Percentiles rank a stretch among this genome's conserved stretches.
phyloP scores from a whole-genome alignment of 371 early-diverging fungal species.

The Rhizopus stolonifer region DNA sequence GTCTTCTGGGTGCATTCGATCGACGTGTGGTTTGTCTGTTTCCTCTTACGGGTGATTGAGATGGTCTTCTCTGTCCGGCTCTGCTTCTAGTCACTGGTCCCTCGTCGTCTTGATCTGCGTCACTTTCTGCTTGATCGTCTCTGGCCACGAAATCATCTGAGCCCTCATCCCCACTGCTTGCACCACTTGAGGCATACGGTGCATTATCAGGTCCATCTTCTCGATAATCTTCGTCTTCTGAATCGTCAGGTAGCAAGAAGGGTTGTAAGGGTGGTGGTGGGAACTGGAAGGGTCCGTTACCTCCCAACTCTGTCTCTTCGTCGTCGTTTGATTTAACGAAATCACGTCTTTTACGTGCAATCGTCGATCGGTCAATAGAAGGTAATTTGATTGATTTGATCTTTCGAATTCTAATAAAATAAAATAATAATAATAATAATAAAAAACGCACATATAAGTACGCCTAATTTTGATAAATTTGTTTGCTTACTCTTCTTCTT shows the following conservation, averaged over 20 bases:
- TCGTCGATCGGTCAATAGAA: slow-evolving; percentile 45
- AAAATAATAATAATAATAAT: too few species aligned
- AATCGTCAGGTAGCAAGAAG: slow-evolving; percentile 51
- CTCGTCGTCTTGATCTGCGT: slow-evolving; percentile 30
- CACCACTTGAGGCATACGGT: slow-evolving; percentile 10
- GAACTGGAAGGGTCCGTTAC: slow-evolving; percentile 45
- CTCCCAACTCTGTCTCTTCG: slow-evolving; percentile 53
- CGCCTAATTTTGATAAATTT: not conserved
- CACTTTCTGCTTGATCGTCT: slow-evolving; percentile 22
- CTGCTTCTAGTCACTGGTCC: slow-evolving; percentile 39
- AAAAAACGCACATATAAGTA: not conserved
- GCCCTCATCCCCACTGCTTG: slow-evolving; percentile 24
- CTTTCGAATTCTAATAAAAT: slow-evolving; percentile 11
- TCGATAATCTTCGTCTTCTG: slow-evolving; percentile 63
- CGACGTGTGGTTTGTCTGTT: not conserved
- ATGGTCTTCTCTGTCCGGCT: slow-evolving; percentile 22
- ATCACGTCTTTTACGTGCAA: slow-evolving; percentile 41
- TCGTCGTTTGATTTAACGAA: slow-evolving; percentile 51
- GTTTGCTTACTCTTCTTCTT: slow-evolving; percentile 45
- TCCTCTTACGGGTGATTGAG: slow-evolving; percentile 6
- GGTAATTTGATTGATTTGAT: slow-evolving; percentile 29
- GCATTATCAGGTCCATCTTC: slow-evolving; percentile 24
- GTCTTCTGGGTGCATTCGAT: slow-evolving; percentile 4
- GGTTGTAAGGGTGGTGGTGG: slow-evolving; percentile 29
- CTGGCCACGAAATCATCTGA: slow-evolving; percentile 25